These are phyloP conservation scores for Moesziomyces sp. DNA, from an alignment of 1,284 basidiomycete genomes.

Conservation along the genomic window DNA sequence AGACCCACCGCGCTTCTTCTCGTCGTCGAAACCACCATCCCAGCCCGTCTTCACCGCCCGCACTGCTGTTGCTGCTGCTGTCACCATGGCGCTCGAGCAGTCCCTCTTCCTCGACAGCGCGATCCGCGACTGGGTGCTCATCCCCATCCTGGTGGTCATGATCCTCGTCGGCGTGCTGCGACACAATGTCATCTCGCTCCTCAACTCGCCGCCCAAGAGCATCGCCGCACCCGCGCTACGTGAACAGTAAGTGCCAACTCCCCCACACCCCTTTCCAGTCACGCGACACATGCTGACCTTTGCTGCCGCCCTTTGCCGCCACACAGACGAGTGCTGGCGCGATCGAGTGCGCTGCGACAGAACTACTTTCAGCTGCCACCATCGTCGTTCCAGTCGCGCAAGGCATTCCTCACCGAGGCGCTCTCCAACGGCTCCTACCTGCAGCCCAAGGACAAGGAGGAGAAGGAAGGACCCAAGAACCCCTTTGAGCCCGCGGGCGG, in stretches of 20 bases:
- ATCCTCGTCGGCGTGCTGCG: conserved; percentile 92
- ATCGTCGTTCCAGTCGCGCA: conserved; percentile 48
- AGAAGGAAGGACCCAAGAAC: conserved; percentile 69
- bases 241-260: conserved; percentile 82
- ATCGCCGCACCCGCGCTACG: conserved; percentile 80
- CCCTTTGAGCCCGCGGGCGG: conserved; percentile 84
- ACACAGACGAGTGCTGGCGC: conserved; percentile 55
- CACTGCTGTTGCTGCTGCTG: neutral
- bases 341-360: conserved; percentile 50
- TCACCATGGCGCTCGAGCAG: conserved; percentile 44
- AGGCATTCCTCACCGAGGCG: conserved; percentile 51
- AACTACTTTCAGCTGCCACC: conserved; percentile 61
- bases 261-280: too few relatives aligned
- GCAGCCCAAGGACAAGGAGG: conserved; percentile 51
- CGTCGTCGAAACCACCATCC: neutral
- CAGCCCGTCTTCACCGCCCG: neutral
- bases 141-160: conserved; percentile 98
- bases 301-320: neutral
- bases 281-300: neutral
- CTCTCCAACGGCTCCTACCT: conserved; percentile 61
- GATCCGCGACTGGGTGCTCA: conserved; percentile 76
- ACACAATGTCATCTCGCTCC: conserved; percentile 88
- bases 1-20: neutral
- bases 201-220: conserved; percentile 87
- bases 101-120: conserved; percentile 58